Conservation (phyloP, 306 rosid genomes). For the cucumber (Cucumis sativus) region Cucumber_9930_V3 NC_026657.2:1644501-1645000, state of each 20-base stretch:
- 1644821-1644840: conserved; percentile 80
- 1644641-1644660: neutral
- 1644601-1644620: conserved; percentile 85
- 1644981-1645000: neutral
- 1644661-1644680: neutral
- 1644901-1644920: conserved; percentile 93
- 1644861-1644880: conserved; percentile 79
- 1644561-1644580: conserved; percentile 98
- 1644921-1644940: conserved; percentile 99
- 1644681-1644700: neutral
- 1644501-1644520: neutral
- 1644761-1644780: neutral
- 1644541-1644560: conserved; percentile 71
- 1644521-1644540: neutral
- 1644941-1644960: conserved; percentile 7
- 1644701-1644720: neutral
- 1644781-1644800: conserved; percentile 2
- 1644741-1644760: neutral
- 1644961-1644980: neutral
- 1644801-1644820: conserved; percentile 86
- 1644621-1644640: conserved; percentile 29
- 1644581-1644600: conserved; percentile 98
- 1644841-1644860: conserved; percentile 95
- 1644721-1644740: neutral
- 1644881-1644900: conserved; percentile 93